A percentile compares a stretch with the other conserved stretches of the same genome.
Evolutionary conservation across 345 rosid species (phyloP).

Genomic region (Arabidopsis thaliana): DNA sequence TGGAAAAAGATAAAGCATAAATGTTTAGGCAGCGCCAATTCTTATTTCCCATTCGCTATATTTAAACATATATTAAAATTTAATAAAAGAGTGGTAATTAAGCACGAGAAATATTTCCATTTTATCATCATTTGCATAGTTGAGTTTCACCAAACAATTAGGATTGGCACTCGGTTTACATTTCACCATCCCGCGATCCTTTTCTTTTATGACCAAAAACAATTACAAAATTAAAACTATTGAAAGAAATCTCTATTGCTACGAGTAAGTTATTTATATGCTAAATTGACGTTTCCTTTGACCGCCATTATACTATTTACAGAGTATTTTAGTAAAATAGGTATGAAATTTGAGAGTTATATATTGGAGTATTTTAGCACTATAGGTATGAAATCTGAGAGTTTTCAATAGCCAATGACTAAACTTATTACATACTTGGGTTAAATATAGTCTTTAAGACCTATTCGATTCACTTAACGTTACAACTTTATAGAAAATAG

Average conservation of each 20-base stretch:
- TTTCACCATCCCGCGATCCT: constrained; percentile 14
- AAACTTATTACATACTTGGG: neutral
- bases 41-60: neutral
- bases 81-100: neutral
- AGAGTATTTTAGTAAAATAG: neutral
- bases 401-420: neutral
- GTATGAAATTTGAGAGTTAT: neutral
- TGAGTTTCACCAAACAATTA: constrained; percentile 38
- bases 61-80: neutral
- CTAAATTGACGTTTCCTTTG: neutral
- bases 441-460: neutral
- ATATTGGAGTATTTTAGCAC: neutral
- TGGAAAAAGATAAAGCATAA: neutral
- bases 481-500: neutral
- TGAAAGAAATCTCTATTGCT: neutral
- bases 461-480: neutral
- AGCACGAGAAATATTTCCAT: neutral
- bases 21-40: neutral
- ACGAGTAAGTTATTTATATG: neutral
- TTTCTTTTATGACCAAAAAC: neutral
- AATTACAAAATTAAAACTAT: neutral
- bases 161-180: constrained; percentile 19
- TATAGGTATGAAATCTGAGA: neutral
- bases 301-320: neutral
- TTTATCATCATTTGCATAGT: constrained; percentile 11